A percentile compares a stretch with the other conserved stretches of the same genome.
These are phyloP conservation scores for Dryas drummondii DNA, from an alignment of 306 rosid genomes.

Conservation along the genomic window DNA sequence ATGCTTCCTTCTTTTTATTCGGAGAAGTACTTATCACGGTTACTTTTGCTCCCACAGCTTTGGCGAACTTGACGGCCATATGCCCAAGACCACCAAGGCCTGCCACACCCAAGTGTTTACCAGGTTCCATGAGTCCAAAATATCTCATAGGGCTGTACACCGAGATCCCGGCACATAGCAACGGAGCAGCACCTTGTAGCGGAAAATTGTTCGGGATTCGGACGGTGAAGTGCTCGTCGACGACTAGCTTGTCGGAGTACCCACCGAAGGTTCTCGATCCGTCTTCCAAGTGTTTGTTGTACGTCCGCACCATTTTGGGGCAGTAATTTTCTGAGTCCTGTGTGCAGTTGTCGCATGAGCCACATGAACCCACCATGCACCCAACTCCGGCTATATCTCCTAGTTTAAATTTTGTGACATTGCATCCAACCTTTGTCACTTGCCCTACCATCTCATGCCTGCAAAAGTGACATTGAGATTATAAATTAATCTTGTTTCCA, in stretches of 20 bases:
- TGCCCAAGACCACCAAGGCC: conserved; percentile 12
- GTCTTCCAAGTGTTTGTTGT: background rate
- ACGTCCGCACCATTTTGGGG: conserved; percentile 6
- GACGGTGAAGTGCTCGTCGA: conserved; percentile 3
- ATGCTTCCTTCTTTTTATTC: conserved; percentile 10
- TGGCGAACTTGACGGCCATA: conserved; percentile 17
- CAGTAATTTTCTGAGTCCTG: conserved; percentile 8
- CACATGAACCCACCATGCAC: conserved; percentile 15
- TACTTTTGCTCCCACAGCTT: conserved; percentile 10
- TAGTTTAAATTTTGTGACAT: conserved; percentile 10
- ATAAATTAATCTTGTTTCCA: too few relatives aligned
- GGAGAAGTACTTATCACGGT: conserved; percentile 9
- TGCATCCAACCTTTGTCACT: conserved; percentile 19
- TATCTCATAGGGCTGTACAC: conserved; percentile 20
- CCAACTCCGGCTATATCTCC: conserved; percentile 24
- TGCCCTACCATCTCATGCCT: conserved; percentile 24
- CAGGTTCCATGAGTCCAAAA: background rate
- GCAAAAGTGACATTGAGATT: background rate
- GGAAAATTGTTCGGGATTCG: conserved; percentile 7
- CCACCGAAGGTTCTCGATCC: background rate
- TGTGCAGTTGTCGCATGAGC: conserved; percentile 3
- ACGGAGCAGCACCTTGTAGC: conserved; percentile 9
- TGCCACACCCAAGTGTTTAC: conserved; percentile 6
- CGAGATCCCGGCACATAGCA: conserved; percentile 12
- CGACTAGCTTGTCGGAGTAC: conserved; percentile 5